phyloP scores from a whole-genome alignment of 305 asterid species.

The Ajuga reptans region DNA sequence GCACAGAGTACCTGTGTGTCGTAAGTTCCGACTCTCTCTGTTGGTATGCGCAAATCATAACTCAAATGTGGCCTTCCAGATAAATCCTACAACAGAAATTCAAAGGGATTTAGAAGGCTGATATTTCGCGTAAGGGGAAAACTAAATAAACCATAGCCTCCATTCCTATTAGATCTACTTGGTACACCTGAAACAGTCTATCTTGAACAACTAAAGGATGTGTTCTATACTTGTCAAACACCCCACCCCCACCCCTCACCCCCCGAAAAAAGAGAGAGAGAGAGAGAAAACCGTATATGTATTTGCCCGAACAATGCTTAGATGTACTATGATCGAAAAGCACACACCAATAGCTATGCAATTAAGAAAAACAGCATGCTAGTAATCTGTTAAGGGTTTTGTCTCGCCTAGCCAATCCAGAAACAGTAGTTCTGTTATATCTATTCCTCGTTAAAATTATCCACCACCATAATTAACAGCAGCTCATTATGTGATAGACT shows the following conservation, averaged over 20 bases:
- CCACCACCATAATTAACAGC: background rate
- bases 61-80: conserved; percentile 88
- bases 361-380: background rate
- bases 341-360: background rate
- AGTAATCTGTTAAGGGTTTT: background rate
- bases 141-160: background rate
- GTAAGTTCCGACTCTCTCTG: conserved; percentile 81
- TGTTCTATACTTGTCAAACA: no score
- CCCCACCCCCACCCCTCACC: no score
- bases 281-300: background rate
- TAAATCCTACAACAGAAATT: conserved; percentile 50
- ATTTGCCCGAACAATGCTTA: background rate
- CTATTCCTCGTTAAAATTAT: background rate
- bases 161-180: background rate
- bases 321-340: background rate
- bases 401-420: background rate
- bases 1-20: conserved; percentile 64
- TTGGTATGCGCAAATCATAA: conserved; percentile 70
- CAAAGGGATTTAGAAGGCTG: conserved; percentile 1
- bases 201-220: no score
- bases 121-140: background rate
- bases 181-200: background rate
- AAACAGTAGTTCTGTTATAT: background rate
- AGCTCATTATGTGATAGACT: background rate
- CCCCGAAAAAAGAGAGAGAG: no score